Base-by-base conservation (phyloP, 176 grass and related monocot genomes). In the Musa acuminata region DNA sequence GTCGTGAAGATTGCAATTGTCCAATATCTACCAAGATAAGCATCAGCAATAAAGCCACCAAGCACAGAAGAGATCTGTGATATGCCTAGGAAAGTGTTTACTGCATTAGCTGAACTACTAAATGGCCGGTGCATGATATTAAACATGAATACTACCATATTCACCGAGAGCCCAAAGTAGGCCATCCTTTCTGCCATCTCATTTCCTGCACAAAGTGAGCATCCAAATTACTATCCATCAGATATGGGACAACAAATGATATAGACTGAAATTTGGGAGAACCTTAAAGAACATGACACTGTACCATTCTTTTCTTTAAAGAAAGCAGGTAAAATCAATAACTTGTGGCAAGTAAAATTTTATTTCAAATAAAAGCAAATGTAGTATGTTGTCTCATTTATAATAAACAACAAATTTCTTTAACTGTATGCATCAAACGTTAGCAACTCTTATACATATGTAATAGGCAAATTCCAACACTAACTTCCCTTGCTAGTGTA, bases 181-280 rank as follows among this genome's bases (percentile, higher is more conserved):
- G 93, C 93, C 93, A 97, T 93, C 6, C 93, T 87, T 81, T 97
- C 93, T 11, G 90, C 93, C 87, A 88, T 88, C 81, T 97, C 93
- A 75, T 97, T 97, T 60, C 87, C 85, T 87, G 71, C 23, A 49
- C 9, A 54, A n/a, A 69, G 22, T 51, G 48, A 4, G 11, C 26
- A 13, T 19, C 35, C 16, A 51, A 20, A 71, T 52, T 51, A 71
- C 11, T 49, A 3, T 9, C 8, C 67, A 69, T 17, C 67, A 48
- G 35, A 43, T 43, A 43, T 43, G 6, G 35, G 35, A 43, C 35
- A 43, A 43, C 35, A 43, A 43, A 43, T 43, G 4, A 43, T 43
- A 43, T 43, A 43, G 35, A 43, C 35, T 43, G 35, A 43, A 43
- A 43, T 43, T 43, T 60, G 13, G 3, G 1, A 64, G 25, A 25